phyloP scores from a whole-genome alignment of 2,329 filamentous ascomycete genomes.

The Alternaria triticina region DNA sequence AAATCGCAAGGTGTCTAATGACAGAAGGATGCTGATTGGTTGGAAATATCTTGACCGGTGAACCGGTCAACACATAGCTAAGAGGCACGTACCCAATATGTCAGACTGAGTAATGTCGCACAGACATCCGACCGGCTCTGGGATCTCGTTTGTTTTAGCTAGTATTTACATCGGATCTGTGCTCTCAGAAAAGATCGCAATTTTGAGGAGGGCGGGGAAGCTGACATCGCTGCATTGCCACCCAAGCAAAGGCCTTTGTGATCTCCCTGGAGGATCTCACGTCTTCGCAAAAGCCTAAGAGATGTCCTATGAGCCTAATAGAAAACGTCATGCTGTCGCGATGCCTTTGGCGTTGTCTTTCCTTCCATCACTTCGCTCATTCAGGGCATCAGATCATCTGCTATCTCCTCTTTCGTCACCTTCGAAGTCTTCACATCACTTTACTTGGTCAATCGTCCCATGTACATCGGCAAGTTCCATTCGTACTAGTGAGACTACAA shows the following conservation, averaged over 20 bases:
- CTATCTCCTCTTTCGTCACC: not conserved
- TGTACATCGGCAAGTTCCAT: not conserved
- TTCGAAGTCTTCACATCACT: not conserved
- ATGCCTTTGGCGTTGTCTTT: not conserved
- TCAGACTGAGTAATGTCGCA: not conserved
- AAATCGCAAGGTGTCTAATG: conserved; percentile 9
- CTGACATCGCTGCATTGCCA: not conserved
- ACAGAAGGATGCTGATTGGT: conserved; percentile 14
- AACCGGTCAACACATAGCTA: not conserved
- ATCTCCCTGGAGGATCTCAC: not conserved
- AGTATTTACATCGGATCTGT: not conserved
- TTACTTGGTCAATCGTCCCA: not conserved
- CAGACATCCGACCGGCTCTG: not conserved
- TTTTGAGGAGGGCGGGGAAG: not conserved
- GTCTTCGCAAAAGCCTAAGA: not conserved
- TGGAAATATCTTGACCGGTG: conserved; percentile 9
- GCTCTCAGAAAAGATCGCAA: not conserved
- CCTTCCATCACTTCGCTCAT: not conserved
- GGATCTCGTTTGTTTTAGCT: not conserved
- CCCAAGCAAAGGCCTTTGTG: not conserved
- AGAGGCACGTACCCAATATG: not conserved
- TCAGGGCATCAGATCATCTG: not conserved
- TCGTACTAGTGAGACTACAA: not conserved
- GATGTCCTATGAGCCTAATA: not conserved
- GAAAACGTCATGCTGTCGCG: not conserved